Conservation (phyloP, 163 green algal species). For the Picocystis sp. region DNA sequence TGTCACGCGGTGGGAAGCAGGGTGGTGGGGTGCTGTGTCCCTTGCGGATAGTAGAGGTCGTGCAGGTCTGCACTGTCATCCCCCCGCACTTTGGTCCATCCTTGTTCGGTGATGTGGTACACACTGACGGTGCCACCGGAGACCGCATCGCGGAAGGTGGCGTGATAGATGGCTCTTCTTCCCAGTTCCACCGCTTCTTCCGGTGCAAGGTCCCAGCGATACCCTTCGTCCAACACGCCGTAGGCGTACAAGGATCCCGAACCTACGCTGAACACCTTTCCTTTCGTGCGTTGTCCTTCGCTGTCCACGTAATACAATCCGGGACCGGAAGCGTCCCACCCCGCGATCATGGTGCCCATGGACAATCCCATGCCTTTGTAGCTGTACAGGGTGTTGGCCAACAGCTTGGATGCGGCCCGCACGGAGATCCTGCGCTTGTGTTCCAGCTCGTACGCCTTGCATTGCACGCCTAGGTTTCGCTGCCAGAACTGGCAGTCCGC, state of each 20-base stretch:
- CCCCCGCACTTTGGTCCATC: conserved; percentile 93
- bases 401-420: conserved; percentile 85
- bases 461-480: conserved; percentile 85
- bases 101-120: conserved; percentile 86
- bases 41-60: conserved; percentile 76
- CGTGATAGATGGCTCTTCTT: conserved; percentile 91
- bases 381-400: conserved; percentile 93
- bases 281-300: conserved; percentile 85
- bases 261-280: conserved; percentile 92
- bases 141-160: conserved; percentile 88
- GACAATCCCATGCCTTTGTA: conserved; percentile 95
- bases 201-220: conserved; percentile 64
- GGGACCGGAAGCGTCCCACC: conserved; percentile 40
- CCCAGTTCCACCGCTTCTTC: conserved; percentile 89
- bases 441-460: conserved; percentile 88
- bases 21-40: neutral
- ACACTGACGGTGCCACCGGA: conserved; percentile 90
- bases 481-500: conserved; percentile 99
- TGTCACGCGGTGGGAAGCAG: too few relatives aligned
- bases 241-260: conserved; percentile 95
- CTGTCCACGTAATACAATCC: conserved; percentile 96
- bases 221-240: conserved; percentile 85
- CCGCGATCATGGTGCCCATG: conserved; percentile 45
- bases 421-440: conserved; percentile 93
- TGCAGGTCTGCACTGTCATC: conserved; percentile 86